These are phyloP conservation scores for Fusarium papillatum DNA, from an alignment of 2,329 filamentous ascomycete species.

Conservation along the genomic window DNA sequence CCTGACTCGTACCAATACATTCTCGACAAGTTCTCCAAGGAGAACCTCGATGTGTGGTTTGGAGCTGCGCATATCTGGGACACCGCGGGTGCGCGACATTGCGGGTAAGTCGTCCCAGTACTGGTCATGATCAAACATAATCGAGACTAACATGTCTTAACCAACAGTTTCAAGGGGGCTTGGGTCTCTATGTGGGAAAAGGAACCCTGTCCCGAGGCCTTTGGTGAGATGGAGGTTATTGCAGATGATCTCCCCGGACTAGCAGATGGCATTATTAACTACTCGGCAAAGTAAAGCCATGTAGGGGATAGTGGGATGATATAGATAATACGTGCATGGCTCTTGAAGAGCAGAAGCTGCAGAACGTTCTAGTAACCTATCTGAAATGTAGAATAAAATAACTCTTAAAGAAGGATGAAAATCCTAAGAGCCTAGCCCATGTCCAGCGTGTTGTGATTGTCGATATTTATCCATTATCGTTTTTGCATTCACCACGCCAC, in stretches of 20 bases:
- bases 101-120: slow-evolving; percentile 14
- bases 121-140: not conserved
- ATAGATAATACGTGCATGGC: no score
- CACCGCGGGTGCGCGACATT: slow-evolving; percentile 30
- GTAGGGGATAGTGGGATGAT: not conserved
- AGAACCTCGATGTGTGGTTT: slow-evolving; percentile 33
- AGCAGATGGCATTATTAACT: slow-evolving; percentile 31
- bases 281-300: not conserved
- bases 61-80: slow-evolving; percentile 39
- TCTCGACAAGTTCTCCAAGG: slow-evolving; percentile 23
- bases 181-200: slow-evolving; percentile 36
- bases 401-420: not conserved
- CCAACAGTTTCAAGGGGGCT: slow-evolving; percentile 28
- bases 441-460: not conserved
- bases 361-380: not conserved
- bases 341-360: no score
- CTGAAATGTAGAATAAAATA: not conserved
- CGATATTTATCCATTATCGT: not conserved
- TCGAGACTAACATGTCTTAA: slow-evolving; percentile 6
- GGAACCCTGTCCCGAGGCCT: slow-evolving; percentile 30
- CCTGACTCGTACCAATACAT: slow-evolving; percentile 36
- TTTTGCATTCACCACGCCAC: not conserved
- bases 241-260: slow-evolving; percentile 27
- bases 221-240: slow-evolving; percentile 41
- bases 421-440: not conserved